Evolutionary conservation across 306 rosid species (phyloP), one percentile per base, ranked within the genome.

Genomic region (Begonia fuchsioides): DNA sequence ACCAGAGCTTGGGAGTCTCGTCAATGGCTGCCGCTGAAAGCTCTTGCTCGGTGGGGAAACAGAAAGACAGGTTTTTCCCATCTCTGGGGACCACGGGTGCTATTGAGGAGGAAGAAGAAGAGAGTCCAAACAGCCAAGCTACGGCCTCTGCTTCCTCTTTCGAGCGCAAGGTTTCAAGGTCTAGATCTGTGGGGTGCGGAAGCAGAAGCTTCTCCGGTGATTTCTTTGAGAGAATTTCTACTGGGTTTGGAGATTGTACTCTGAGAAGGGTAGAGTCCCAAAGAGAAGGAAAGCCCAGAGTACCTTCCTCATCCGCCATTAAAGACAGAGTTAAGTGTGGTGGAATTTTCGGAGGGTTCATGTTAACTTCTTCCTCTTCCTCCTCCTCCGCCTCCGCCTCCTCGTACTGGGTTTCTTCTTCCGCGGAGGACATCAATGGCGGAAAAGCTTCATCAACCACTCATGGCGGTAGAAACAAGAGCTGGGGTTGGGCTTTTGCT

Each of bases 141-240:
- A 62, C 78, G 1, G 64, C 41, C 15, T 51, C 66, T 17, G 75
- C 72, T 52, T 69, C 69, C 11, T 84, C 97, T 3, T 77, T 82
- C 16, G 96, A 79, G 45, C 80, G 96, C 2, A 92, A 92, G 57
- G 94, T 85, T 38, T 92, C 93, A 32, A 72, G 98, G 78, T 92
- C 98, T 50, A 77, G 94, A 85, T 92, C 96, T 58, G 94, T 92
- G 47, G 98, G 96, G 0, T 85, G 98, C 49, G 98, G 98, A 11
- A 85, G 96, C 67, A 69, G 94, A 38, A 92, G 98, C 73, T 92
- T 92, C 66, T 85, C 94, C 17, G 94, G 93, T 5, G 96, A 92
- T 39, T 79, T 92, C 50, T 92, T 92, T 45, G 98, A 92, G 75
- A 68, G 98, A 60, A 85, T 92, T 59, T 92, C 98, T 8, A 85